These are phyloP conservation scores for Kregervanrija delftensis DNA, from an alignment of 805 yeast species.

Conservation along the genomic window DNA sequence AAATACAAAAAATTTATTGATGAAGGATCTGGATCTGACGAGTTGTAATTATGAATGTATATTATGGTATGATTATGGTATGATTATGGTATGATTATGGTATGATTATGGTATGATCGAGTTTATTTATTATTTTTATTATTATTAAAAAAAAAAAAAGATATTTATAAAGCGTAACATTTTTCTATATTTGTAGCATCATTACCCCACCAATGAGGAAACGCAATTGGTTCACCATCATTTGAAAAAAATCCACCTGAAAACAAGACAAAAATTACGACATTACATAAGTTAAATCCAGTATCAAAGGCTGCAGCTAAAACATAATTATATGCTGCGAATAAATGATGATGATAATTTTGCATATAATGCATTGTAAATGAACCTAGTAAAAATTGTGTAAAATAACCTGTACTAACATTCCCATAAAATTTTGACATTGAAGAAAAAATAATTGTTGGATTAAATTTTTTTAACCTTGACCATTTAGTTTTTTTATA, in stretches of 20 bases:
- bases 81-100: neutral
- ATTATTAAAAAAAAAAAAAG: neutral
- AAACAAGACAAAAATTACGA: slow-evolving; percentile 31
- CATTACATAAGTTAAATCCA: slow-evolving; percentile 38
- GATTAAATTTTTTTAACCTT: slow-evolving; percentile 33
- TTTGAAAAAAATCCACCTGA: slow-evolving; percentile 12
- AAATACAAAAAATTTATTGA: neutral
- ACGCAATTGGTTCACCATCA: slow-evolving; percentile 9
- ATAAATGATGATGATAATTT: slow-evolving; percentile 31
- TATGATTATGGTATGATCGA: neutral
- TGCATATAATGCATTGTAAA: slow-evolving; percentile 39
- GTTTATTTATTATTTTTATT: neutral
- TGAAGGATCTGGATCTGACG: neutral
- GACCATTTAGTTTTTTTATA: slow-evolving; percentile 5
- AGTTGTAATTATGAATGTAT: neutral
- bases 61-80: neutral
- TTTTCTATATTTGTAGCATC: slow-evolving; percentile 36
- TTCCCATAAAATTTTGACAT: slow-evolving; percentile 44
- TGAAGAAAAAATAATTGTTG: slow-evolving; percentile 42
- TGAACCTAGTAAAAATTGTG: slow-evolving; percentile 42
- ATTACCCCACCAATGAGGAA: slow-evolving; percentile 47
- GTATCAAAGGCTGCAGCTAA: slow-evolving; percentile 47
- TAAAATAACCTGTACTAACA: slow-evolving; percentile 41
- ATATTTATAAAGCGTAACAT: slow-evolving; percentile 34
- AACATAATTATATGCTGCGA: slow-evolving; percentile 40